Percentiles rank a stretch among this genome's conserved stretches.
These are phyloP conservation scores for Colletotrichum noveboracense DNA, from an alignment of 2,329 filamentous ascomycete genomes.

Conservation along the genomic window DNA sequence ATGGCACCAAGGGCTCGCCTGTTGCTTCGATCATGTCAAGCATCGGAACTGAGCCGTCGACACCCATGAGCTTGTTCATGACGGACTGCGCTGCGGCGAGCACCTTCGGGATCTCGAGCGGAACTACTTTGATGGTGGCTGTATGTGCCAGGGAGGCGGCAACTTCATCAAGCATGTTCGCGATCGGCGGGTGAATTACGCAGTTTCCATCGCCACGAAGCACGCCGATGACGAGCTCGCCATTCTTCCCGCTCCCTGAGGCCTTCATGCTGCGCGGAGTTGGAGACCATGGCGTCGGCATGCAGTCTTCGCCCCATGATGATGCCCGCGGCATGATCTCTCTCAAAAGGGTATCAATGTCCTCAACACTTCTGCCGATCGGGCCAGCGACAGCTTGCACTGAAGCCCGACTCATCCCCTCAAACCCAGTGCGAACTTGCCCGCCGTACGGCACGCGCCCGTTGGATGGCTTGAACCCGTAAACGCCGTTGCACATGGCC, in stretches of 20 bases:
- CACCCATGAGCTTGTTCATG: constrained; percentile 18
- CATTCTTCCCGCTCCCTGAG: neutral
- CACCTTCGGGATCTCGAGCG: neutral
- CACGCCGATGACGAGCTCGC: constrained; percentile 4
- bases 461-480: constrained; percentile 15
- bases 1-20: constrained; percentile 7
- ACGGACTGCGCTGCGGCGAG: constrained; percentile 3
- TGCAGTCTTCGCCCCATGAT: constrained; percentile 13
- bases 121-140: neutral
- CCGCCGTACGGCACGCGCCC: constrained; percentile 10
- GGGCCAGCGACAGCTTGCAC: constrained; percentile 12
- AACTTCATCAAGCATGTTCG: constrained; percentile 8
- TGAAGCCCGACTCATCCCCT: constrained; percentile 10
- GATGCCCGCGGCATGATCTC: constrained; percentile 6
- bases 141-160: neutral
- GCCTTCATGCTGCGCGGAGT: neutral
- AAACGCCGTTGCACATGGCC: constrained; percentile 17
- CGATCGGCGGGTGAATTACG: neutral
- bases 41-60: neutral
- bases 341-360: neutral
- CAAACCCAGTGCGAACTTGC: neutral
- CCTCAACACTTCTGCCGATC: constrained; percentile 4
- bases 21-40: constrained; percentile 4
- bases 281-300: constrained; percentile 1
- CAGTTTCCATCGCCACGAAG: constrained; percentile 13